Conservation (phyloP, 1,284 basidiomycete species). For the Rhodotorula glutinis region DNA sequence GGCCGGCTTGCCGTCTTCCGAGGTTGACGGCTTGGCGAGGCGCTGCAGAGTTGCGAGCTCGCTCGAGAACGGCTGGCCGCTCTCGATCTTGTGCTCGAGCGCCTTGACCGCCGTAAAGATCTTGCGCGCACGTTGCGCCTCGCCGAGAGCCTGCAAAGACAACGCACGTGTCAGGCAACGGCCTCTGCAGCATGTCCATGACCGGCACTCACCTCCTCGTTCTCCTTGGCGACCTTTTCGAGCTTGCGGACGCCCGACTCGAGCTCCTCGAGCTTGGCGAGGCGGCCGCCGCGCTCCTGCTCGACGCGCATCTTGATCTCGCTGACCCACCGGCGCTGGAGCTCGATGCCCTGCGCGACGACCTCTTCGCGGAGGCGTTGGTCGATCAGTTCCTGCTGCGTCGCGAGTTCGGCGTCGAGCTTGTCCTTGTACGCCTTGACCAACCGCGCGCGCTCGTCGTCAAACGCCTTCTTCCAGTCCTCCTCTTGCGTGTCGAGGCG, state of each 20-base stretch:
- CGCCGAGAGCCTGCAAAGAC: constrained; percentile 67
- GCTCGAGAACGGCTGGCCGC: constrained; percentile 33
- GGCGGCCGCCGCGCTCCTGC: constrained; percentile 89
- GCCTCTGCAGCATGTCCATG: too few relatives aligned
- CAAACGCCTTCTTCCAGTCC: constrained; percentile 77
- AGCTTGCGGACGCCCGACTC: constrained; percentile 84
- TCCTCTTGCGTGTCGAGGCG: constrained; percentile 82
- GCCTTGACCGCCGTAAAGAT: constrained; percentile 60
- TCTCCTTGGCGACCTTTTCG: constrained; percentile 85
- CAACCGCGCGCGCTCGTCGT: constrained; percentile 72
- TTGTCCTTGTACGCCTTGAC: constrained; percentile 79
- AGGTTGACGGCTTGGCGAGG: constrained; percentile 16
- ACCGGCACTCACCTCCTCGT: constrained; percentile 69
- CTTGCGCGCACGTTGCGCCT: constrained; percentile 79
- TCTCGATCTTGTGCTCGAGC: constrained; percentile 57
- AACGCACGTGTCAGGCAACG: too few relatives aligned
- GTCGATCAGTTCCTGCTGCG: constrained; percentile 90
- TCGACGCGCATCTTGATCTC: constrained; percentile 96
- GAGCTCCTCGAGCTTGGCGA: constrained; percentile 91
- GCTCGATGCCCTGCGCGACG: constrained; percentile 91
- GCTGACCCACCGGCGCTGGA: constrained; percentile 92
- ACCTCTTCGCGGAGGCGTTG: constrained; percentile 91
- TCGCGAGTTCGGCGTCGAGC: constrained; percentile 78
- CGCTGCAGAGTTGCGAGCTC: constrained; percentile 36
- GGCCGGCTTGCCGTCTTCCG: neutral